Evolutionary conservation across 345 rosid species (phyloP).

Genomic region (Noccaea caerulescens): DNA sequence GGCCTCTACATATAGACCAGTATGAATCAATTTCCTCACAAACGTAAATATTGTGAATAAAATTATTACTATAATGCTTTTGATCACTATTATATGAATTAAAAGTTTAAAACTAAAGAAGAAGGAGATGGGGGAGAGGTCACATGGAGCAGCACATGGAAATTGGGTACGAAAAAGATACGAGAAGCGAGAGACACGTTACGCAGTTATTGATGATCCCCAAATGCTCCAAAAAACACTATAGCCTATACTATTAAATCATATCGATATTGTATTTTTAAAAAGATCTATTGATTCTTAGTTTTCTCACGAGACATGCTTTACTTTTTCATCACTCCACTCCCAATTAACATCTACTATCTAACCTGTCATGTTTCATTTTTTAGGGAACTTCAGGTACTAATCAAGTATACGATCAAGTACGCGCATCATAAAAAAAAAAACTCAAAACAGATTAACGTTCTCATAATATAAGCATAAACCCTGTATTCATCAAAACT

Average conservation of each 20-base stretch:
- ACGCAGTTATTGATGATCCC: constrained; percentile 41
- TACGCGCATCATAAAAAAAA: constrained; percentile 11
- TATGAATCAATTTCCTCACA: constrained; percentile 12
- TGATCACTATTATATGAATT: neutral
- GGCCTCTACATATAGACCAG: constrained; percentile 4
- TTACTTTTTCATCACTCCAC: constrained; percentile 50
- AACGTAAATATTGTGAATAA: constrained; percentile 5
- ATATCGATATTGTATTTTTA: neutral
- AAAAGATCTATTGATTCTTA: constrained; percentile 31
- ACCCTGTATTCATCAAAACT: neutral
- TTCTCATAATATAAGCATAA: neutral
- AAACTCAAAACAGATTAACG: neutral
- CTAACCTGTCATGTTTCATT: constrained; percentile 27
- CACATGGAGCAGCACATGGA: constrained; percentile 53
- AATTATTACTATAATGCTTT: neutral
- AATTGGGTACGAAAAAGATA: constrained; percentile 41
- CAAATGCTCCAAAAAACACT: constrained; percentile 9
- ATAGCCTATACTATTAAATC: constrained; percentile 13
- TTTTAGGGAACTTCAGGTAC: constrained; percentile 23
- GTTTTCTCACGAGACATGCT: constrained; percentile 46
- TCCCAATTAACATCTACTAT: constrained; percentile 26
- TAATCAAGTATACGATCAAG: constrained; percentile 31
- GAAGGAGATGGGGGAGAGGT: constrained; percentile 30
- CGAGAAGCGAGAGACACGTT: constrained; percentile 49
- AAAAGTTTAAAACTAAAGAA: neutral